These are phyloP conservation scores for Galeopsis tetrahit DNA, from an alignment of 257 asterid species.

Conservation along the genomic window DNA sequence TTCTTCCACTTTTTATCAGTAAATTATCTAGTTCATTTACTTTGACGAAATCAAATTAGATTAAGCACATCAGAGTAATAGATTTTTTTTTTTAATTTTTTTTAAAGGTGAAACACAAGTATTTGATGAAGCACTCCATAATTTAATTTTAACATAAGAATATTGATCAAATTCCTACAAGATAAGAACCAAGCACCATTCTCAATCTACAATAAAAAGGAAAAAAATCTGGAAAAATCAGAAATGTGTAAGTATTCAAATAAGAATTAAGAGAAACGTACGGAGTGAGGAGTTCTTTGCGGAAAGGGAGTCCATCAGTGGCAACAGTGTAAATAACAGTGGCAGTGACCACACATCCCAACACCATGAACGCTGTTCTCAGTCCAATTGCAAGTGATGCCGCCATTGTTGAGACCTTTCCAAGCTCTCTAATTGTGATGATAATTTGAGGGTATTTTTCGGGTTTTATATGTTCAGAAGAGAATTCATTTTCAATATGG, in stretches of 20 bases:
- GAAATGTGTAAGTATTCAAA: not conserved
- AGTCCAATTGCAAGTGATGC: conserved; percentile 51
- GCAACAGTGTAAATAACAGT: conserved; percentile 57
- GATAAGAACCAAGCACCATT: not conserved
- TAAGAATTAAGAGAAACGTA: conserved; percentile 28
- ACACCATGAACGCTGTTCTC: conserved; percentile 52
- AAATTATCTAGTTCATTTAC: not conserved
- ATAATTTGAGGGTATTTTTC: not conserved
- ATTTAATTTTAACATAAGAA: not conserved
- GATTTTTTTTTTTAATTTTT: too few species aligned
- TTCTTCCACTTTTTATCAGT: not conserved
- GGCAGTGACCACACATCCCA: conserved; percentile 64
- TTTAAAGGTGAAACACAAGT: not conserved
- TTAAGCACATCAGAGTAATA: not conserved
- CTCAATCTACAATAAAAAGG: not conserved
- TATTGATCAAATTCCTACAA: conserved; percentile 25
- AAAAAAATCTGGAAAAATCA: not conserved
- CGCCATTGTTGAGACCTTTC: conserved; percentile 45
- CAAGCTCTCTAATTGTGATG: conserved; percentile 11
- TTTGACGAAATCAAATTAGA: not conserved
- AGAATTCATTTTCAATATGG: conserved; percentile 26
- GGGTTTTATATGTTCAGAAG: not conserved
- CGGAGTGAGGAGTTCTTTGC: conserved; percentile 81
- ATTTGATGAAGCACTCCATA: not conserved
- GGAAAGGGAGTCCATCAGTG: conserved; percentile 80